Conservation (phyloP, 352 stramenopile species). For the Phytophthora vignae region DNA sequence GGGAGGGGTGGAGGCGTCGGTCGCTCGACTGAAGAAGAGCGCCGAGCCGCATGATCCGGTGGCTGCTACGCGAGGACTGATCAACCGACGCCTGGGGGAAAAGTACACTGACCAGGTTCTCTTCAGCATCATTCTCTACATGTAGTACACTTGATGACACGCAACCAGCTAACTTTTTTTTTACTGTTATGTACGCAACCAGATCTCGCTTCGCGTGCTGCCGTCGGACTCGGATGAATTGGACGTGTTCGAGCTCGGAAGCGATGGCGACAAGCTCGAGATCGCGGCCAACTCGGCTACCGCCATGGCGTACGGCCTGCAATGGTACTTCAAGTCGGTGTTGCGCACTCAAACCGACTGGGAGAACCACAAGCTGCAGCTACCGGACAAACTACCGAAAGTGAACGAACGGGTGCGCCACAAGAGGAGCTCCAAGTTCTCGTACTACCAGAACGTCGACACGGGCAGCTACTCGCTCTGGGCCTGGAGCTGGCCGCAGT, state of each 20-base stretch:
- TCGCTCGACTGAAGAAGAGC: slow-evolving; percentile 27
- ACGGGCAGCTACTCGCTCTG: slow-evolving; percentile 92
- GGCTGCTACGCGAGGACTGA: slow-evolving; percentile 53
- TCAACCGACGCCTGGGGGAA: slow-evolving; percentile 56
- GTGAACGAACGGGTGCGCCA: slow-evolving; percentile 48
- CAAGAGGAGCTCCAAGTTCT: slow-evolving; percentile 75
- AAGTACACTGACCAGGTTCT: slow-evolving; percentile 53
- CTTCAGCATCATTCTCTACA: neutral
- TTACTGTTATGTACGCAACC: slow-evolving; percentile 18
- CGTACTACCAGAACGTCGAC: slow-evolving; percentile 94
- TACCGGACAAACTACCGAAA: slow-evolving; percentile 56
- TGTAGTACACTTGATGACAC: neutral
- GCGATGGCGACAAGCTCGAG: slow-evolving; percentile 56
- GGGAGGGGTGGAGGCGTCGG: slow-evolving; percentile 16
- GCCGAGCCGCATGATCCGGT: slow-evolving; percentile 61
- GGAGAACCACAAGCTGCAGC: slow-evolving; percentile 77
- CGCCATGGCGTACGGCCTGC: slow-evolving; percentile 69
- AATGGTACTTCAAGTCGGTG: slow-evolving; percentile 81
- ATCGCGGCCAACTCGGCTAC: slow-evolving; percentile 65
- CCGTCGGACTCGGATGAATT: slow-evolving; percentile 47
- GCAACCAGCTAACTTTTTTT: neutral
- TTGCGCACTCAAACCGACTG: slow-evolving; percentile 81
- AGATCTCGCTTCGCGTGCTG: slow-evolving; percentile 70
- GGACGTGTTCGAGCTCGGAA: slow-evolving; percentile 71
- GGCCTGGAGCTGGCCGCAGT: slow-evolving; percentile 87